Evolutionary conservation across 805 yeast species (phyloP), one percentile per base, ranked within the genome.

Genomic region (Barnettozyma sp.): DNA sequence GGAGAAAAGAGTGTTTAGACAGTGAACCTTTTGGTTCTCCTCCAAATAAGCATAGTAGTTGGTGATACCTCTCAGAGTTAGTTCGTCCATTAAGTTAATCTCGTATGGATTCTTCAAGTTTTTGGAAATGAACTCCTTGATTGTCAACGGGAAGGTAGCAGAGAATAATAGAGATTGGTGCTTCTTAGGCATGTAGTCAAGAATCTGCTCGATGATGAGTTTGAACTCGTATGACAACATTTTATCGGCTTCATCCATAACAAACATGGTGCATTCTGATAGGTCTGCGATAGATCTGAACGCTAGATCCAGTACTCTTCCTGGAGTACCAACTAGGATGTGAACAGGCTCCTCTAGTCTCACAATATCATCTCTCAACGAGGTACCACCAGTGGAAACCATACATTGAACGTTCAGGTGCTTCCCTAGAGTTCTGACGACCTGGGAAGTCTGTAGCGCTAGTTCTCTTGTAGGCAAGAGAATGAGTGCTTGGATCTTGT

Each of bases 241-340:
- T 62, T 92, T 92, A 63, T 92, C 98, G 39, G 98, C 98, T 70
- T 92, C 98, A 62, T 92, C 98, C 97, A 92, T 87, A 36, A 94
- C 79, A 58, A 92, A 87, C 59, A 85, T 69, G 30, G 82, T 79
- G 63, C 95, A 85, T 43, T 81, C 82, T 37, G 84, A 77, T 41
- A 92, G 73, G 56, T 90, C 94, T 10, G 95, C 95, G 37, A 90
- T 70, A 36, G 73, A 70, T 67, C 95, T 81, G 22, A 87, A 73
- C 6, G 97, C 96, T 56, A 92, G 74, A 63, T 92, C 98, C 42
- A 92, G 72, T 25, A 92, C 88, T 69, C 98, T 80, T 50, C 98
- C 98, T 3, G 97, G 97, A 22, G 98, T 92, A 46, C 97, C 98
- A 28, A 92, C 98, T 42, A 92, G 66, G 27, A 92, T 76, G 60